Evolutionary conservation across 2,329 filamentous ascomycete genomes (phyloP).

Genomic region (Ophiocordyceps camponoti-rufipedis): DNA sequence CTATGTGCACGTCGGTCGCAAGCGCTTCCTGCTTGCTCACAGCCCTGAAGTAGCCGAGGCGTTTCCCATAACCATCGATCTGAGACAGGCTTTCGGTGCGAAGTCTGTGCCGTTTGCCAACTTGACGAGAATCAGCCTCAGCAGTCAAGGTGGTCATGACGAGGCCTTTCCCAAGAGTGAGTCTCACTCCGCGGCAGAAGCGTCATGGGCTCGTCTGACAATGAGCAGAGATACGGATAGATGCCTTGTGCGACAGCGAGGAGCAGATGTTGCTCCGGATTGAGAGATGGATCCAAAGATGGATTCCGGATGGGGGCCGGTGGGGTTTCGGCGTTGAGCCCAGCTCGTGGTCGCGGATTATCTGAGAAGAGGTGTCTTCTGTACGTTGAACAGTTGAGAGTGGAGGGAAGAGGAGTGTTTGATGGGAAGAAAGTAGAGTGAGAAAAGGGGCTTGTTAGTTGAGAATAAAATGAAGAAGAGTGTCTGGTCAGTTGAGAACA

Average conservation of each 20-base stretch:
- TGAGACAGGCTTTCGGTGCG: background rate
- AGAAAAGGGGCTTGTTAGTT: no score
- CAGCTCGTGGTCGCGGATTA: no score
- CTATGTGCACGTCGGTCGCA: background rate
- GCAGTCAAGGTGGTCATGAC: background rate
- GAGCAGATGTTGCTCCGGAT: background rate
- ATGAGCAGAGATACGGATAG: background rate
- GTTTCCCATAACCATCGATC: background rate
- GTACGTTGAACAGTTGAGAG: no score
- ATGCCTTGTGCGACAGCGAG: background rate
- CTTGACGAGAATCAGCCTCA: background rate
- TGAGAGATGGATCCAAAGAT: background rate
- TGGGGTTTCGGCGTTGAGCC: background rate
- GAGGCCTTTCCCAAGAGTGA: background rate
- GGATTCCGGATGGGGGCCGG: background rate
- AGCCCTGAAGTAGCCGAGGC: background rate
- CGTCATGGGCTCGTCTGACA: background rate
- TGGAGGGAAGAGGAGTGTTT: no score
- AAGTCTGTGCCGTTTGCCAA: background rate
- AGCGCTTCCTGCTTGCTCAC: background rate
- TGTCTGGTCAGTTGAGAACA: no score
- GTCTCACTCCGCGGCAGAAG: background rate
- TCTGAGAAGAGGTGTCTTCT: no score
- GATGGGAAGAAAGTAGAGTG: no score
- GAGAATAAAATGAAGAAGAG: no score